Percentiles rank a stretch among this genome's conserved stretches.
Evolutionary conservation across 768 basidiomycete species (phyloP).

Genomic region (Macrolepiota dolichaula): DNA sequence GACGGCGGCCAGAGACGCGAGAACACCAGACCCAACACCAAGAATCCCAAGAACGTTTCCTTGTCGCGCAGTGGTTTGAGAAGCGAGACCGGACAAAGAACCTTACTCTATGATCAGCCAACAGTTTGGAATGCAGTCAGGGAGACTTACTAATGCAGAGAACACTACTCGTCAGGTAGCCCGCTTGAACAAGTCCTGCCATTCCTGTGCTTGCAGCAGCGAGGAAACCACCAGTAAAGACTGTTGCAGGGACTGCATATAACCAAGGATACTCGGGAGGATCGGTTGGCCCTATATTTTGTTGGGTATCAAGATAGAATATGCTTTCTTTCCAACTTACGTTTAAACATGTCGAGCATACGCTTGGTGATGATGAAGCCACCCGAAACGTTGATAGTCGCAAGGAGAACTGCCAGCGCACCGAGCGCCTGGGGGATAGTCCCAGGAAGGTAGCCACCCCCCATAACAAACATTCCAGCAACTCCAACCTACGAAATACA

Average conservation of each 20-base stretch:
- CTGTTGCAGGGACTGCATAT: conserved; percentile 73
- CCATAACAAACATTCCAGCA: conserved; percentile 89
- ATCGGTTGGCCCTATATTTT: conserved; percentile 62
- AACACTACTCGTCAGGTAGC: conserved; percentile 82
- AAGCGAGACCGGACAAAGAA: conserved; percentile 75
- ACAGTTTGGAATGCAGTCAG: neutral
- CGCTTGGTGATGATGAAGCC: conserved; percentile 89
- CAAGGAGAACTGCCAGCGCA: conserved; percentile 80
- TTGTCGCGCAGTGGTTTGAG: conserved; percentile 79
- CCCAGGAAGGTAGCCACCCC: conserved; percentile 79
- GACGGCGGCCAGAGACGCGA: conserved; percentile 78
- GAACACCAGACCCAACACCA: conserved; percentile 78
- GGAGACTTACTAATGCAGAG: conserved; percentile 67
- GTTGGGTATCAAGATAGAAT: neutral
- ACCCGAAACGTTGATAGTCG: conserved; percentile 84
- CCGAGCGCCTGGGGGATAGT: conserved; percentile 80
- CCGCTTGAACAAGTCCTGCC: conserved; percentile 84
- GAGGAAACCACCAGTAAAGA: conserved; percentile 82
- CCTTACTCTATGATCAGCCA: conserved; percentile 32
- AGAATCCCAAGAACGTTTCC: conserved; percentile 89
- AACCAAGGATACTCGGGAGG: conserved; percentile 88
- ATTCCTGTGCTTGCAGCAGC: conserved; percentile 81
- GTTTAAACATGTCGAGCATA: conserved; percentile 92
- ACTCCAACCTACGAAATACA: conserved; percentile 53
- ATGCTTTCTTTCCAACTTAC: conserved; percentile 35